These are phyloP conservation scores for Umbelopsis sp. DNA, from an alignment of 371 early-diverging fungal species.

Conservation along the genomic window DNA sequence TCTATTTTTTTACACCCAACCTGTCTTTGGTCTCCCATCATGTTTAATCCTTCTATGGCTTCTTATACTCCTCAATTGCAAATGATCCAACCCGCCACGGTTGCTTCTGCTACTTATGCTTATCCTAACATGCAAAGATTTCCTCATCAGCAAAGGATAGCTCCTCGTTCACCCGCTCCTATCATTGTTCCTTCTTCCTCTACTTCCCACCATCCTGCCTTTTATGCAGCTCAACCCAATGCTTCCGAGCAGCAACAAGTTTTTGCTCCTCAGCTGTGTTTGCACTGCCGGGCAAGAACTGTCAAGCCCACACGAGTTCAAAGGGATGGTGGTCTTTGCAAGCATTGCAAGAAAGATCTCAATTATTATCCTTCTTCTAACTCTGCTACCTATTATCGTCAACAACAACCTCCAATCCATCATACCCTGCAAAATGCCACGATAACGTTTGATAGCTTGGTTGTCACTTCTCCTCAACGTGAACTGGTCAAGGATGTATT, in stretches of 20 bases:
- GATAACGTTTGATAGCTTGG: conserved; percentile 44
- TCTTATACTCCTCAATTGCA: neutral
- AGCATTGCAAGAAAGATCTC: conserved; percentile 18
- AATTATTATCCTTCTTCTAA: neutral
- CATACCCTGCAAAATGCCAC: conserved; percentile 55
- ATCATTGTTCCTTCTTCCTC: conserved; percentile 33
- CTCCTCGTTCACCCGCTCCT: conserved; percentile 26
- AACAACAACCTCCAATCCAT: conserved; percentile 41
- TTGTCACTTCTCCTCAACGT: neutral
- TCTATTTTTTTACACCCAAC: neutral
- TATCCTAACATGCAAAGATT: conserved; percentile 12
- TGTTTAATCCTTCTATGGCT: conserved; percentile 16
- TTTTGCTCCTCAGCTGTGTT: conserved; percentile 6
- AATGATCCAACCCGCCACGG: conserved; percentile 16
- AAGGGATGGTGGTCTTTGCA: conserved; percentile 19
- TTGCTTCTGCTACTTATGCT: conserved; percentile 2
- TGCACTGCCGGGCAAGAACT: conserved; percentile 14
- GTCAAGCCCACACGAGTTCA: conserved; percentile 17
- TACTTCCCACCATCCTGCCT: conserved; percentile 14
- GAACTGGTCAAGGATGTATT: conserved; percentile 35
- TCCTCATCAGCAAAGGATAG: conserved; percentile 16
- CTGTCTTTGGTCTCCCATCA: neutral
- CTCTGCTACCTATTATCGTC: conserved; percentile 20
- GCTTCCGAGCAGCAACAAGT: conserved; percentile 11
- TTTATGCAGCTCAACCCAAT: neutral